Conservation (phyloP, 2,329 filamentous ascomycete genomes). For the Trichoderma breve region DNA sequence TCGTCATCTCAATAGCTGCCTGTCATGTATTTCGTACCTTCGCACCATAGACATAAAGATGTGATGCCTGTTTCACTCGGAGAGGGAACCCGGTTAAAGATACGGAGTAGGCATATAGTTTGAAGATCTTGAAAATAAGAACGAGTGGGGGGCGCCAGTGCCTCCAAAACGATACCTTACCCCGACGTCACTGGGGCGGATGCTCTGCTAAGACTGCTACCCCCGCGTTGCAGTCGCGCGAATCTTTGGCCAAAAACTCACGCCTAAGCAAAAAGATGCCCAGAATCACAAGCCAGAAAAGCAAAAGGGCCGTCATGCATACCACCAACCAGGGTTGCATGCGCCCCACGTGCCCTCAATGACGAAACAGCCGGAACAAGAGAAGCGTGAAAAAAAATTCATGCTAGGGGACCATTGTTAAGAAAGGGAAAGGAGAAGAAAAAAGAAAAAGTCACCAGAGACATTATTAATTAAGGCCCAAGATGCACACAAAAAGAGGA, state of each 20-base stretch:
- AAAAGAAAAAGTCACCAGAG: background rate
- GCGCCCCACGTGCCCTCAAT: conserved; percentile 14
- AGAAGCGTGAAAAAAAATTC: background rate
- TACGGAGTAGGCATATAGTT: background rate
- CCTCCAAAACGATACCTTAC: background rate
- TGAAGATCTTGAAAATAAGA: background rate
- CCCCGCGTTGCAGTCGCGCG: background rate
- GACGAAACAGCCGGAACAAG: background rate
- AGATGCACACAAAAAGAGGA: background rate
- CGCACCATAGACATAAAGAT: too few relatives aligned
- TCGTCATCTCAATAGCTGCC: background rate
- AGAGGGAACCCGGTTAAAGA: background rate
- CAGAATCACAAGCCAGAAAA: background rate
- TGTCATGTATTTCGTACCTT: too few relatives aligned
- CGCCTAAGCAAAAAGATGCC: background rate
- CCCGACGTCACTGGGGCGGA: background rate
- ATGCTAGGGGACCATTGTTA: background rate
- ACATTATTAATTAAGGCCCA: background rate
- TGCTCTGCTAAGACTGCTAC: background rate
- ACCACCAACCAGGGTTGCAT: conserved; percentile 12
- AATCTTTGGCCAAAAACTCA: background rate
- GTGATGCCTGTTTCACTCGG: background rate
- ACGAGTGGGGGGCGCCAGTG: background rate
- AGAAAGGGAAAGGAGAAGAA: background rate
- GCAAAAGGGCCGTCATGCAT: background rate